These are phyloP conservation scores for Penicillium brasilianum DNA, from an alignment of 2,329 filamentous ascomycete species.

Conservation along the genomic window DNA sequence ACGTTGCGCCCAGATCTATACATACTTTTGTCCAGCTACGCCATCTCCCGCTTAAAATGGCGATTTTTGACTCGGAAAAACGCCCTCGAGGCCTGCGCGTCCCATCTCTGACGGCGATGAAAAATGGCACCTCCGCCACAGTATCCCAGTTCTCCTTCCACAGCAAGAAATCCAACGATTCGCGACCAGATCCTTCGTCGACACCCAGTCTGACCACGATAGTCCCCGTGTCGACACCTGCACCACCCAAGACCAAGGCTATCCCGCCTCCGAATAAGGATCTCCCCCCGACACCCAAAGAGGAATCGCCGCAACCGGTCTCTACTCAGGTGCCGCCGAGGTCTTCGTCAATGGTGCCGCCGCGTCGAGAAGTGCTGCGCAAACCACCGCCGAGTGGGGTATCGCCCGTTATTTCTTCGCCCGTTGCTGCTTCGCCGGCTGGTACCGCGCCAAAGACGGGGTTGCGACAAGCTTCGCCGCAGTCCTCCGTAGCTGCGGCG, in stretches of 20 bases:
- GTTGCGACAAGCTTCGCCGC: slow-evolving; percentile 10
- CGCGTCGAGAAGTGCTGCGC: slow-evolving; percentile 18
- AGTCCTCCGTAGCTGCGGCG: background rate
- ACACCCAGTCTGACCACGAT: background rate
- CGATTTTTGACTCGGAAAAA: slow-evolving; percentile 43
- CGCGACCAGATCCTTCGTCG: background rate
- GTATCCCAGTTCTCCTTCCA: slow-evolving; percentile 35
- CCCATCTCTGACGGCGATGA: slow-evolving; percentile 40
- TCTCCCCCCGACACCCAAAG: slow-evolving; percentile 33
- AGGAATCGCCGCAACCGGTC: slow-evolving; percentile 15
- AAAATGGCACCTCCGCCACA: slow-evolving; percentile 26
- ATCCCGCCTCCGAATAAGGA: slow-evolving; percentile 34
- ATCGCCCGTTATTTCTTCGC: background rate
- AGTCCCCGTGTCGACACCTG: slow-evolving; percentile 17
- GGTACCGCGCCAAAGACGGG: background rate
- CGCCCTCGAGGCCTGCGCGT: slow-evolving; percentile 41
- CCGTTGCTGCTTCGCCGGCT: too few relatives aligned
- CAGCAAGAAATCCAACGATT: slow-evolving; percentile 29
- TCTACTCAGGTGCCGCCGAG: slow-evolving; percentile 15
- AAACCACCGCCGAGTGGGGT: slow-evolving; percentile 11
- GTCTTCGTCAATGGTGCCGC: slow-evolving; percentile 18
- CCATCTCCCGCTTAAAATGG: slow-evolving; percentile 30
- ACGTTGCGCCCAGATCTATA: slow-evolving; percentile 2
- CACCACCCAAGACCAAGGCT: slow-evolving; percentile 8
- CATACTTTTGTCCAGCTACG: background rate